phyloP scores from a whole-genome alignment of 805 yeast genomes.

The Zygosaccharomyces bailii region DNA sequence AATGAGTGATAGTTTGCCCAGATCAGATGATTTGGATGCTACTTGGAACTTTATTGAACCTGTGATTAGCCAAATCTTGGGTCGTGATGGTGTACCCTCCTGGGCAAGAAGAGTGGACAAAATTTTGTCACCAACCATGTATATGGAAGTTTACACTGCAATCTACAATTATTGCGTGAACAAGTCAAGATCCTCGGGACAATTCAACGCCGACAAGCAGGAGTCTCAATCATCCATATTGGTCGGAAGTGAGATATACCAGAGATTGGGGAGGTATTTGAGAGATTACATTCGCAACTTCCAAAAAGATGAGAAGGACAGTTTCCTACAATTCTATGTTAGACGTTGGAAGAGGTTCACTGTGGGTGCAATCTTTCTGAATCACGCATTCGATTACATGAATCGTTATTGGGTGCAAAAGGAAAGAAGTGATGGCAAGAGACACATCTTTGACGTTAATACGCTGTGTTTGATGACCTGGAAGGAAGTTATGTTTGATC shows the following conservation, averaged over 20 bases:
- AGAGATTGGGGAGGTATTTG: conserved; percentile 64
- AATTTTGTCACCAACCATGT: conserved; percentile 66
- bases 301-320: conserved; percentile 53
- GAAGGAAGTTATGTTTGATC: conserved; percentile 77
- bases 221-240: conserved; percentile 43
- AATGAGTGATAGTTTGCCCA: conserved; percentile 43
- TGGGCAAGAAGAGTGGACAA: conserved; percentile 45
- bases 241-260: conserved; percentile 88
- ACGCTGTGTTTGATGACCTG: conserved; percentile 84
- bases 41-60: conserved; percentile 82
- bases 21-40: conserved; percentile 58
- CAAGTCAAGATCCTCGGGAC: conserved; percentile 52
- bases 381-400: conserved; percentile 91
- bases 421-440: conserved; percentile 88
- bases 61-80: conserved; percentile 65
- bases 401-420: conserved; percentile 97
- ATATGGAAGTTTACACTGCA: conserved; percentile 88
- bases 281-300: conserved; percentile 52
- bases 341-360: conserved; percentile 85
- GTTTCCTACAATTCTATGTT: conserved; percentile 78
- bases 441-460: conserved; percentile 86
- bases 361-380: conserved; percentile 86
- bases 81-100: conserved; percentile 43
- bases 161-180: conserved; percentile 90
- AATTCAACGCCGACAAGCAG: conserved; percentile 39